Conservation (phyloP, 441 rosid genomes). For the Adansonia rubrostipa region DNA sequence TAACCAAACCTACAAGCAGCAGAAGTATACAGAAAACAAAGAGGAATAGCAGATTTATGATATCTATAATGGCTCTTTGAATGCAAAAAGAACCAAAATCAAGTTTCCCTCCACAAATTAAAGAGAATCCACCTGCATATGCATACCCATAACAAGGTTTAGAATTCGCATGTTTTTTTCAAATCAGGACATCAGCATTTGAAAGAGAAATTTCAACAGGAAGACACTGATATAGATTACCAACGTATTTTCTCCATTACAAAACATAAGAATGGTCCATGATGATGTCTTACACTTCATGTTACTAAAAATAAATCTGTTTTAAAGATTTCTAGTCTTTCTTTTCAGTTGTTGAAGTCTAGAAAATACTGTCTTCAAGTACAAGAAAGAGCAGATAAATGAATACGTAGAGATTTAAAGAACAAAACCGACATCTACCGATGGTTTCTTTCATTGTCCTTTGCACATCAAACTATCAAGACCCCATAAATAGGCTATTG, state of each 20-base stretch:
- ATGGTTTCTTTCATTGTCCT: neutral
- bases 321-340: too few species aligned
- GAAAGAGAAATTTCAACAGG: neutral
- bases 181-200: neutral
- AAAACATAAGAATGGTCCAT: neutral
- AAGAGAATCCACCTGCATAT: constrained; percentile 57
- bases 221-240: neutral
- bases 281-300: constrained; percentile 4
- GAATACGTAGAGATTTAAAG: neutral
- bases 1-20: constrained; percentile 43
- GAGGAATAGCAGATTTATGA: constrained; percentile 58
- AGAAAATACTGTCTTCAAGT: neutral
- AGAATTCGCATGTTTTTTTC: neutral
- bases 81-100: constrained; percentile 56
- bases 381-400: neutral
- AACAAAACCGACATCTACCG: neutral
- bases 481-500: neutral
- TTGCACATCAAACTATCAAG: constrained; percentile 4
- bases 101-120: constrained; percentile 57
- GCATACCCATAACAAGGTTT: constrained; percentile 33
- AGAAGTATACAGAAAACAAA: constrained; percentile 52
- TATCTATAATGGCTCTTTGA: constrained; percentile 59
- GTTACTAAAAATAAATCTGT: too few species aligned
- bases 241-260: neutral
- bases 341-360: too few species aligned